Conservation (phyloP, 2,329 filamentous ascomycete genomes). For the Ambrosiella beaveri region DNA sequence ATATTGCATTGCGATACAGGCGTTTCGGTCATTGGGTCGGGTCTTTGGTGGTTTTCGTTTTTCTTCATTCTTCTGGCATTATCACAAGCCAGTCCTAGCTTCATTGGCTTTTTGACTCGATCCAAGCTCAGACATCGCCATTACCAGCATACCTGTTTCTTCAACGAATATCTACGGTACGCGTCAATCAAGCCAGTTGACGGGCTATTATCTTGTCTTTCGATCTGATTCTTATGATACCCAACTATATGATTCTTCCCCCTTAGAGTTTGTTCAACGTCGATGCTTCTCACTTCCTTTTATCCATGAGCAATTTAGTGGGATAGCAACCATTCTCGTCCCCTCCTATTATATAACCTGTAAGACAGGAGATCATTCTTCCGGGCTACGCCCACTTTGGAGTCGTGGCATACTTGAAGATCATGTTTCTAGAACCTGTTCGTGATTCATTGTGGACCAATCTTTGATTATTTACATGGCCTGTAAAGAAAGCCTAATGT, state of each 20-base stretch:
- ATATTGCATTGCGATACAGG: slow-evolving; percentile 5
- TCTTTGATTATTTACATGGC: no score
- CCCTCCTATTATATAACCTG: no score
- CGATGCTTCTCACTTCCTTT: not conserved
- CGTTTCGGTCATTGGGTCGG: slow-evolving; percentile 7
- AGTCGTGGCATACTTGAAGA: no score
- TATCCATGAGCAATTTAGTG: not conserved
- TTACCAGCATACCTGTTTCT: no score
- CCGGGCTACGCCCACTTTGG: no score
- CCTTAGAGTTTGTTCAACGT: not conserved
- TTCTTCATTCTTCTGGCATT: not conserved
- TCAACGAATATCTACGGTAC: no score
- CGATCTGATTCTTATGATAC: not conserved
- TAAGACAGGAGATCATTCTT: no score
- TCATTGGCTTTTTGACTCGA: not conserved
- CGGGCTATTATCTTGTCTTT: slow-evolving; percentile 1
- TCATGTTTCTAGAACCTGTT: no score
- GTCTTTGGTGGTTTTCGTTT: slow-evolving; percentile 1
- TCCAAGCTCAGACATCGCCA: not conserved
- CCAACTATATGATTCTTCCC: not conserved
- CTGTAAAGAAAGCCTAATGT: no score
- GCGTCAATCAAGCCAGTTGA: not conserved
- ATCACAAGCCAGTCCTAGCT: not conserved
- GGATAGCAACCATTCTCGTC: no score
- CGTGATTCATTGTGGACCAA: no score